Evolutionary conservation across 805 yeast genomes (phyloP), one percentile per base, ranked within the genome.

Genomic region (Wickerhamomyces alni): DNA sequence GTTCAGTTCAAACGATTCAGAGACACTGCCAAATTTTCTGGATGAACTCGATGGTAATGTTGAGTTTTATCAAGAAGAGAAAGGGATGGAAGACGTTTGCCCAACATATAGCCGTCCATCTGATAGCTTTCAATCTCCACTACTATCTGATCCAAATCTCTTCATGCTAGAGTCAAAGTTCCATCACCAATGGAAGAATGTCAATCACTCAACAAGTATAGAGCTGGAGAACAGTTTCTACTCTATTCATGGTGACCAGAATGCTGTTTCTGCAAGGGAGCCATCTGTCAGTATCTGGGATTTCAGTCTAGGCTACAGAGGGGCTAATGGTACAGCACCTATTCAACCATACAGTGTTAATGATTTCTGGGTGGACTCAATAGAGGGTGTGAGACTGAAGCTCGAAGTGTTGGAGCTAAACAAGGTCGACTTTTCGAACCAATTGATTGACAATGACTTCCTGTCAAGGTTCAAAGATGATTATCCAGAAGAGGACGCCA

Each of bases 401-500:
- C 40, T 80, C 27, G 87, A 82, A 54, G 58, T 61, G 17, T 43
- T 78, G 17, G 42, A 40, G 8, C 50, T 59, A 1, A 73, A 72
- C 0, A 40, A 53, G 2, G 43, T 75, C 13, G 82, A 78, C 45
- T 36, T 58, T 1, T 42, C 42, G 17, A 75, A 75, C 35, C 43
- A 48, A 1, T 35, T 48, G 8, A 55, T 73, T 8, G 57, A 62
- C 2, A 38, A 45, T 8, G 58, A 59, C 8, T 29, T 37, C 6
- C 39, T 54, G 10, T 24, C 21, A 1, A 36, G 19, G 19, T 48
- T 39, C 16, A 33, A 37, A 11, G 38, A 40, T 16, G 39, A 42
- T 19, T 31, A 22, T 15, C 12, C 41, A 4, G 34, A 36, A 15
- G 34, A 36, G 27, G 39, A 44, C 4, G 17, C 18, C 9, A 43